These are phyloP conservation scores for Saposhnikovia divaricata DNA, from an alignment of 129 eudicot species.

Conservation along the genomic window DNA sequence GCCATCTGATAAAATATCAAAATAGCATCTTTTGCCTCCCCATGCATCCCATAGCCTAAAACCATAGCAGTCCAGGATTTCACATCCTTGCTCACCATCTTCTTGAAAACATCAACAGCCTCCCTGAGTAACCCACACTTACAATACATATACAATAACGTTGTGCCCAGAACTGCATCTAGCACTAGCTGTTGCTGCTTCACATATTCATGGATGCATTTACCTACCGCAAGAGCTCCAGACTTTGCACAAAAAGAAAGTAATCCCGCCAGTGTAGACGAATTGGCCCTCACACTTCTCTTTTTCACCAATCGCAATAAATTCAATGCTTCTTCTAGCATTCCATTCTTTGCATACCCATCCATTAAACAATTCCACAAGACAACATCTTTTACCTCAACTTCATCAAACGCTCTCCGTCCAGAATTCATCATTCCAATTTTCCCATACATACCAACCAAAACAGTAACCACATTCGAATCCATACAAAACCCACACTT, in stretches of 20 bases:
- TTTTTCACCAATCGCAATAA: slow-evolving; percentile 15
- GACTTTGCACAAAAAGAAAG: slow-evolving; percentile 27
- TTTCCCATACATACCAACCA: slow-evolving; percentile 30
- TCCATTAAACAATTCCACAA: slow-evolving; percentile 37
- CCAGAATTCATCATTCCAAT: slow-evolving; percentile 15
- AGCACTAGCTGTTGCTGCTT: slow-evolving; percentile 16
- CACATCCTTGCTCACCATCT: slow-evolving; percentile 33
- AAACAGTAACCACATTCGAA: slow-evolving; percentile 22
- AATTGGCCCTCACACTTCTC: slow-evolving; percentile 17
- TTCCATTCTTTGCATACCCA: slow-evolving; percentile 26
- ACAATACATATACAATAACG: slow-evolving; percentile 42
- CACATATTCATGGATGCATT: slow-evolving; percentile 19
- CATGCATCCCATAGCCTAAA: slow-evolving; percentile 45
- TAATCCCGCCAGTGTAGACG: slow-evolving; percentile 27
- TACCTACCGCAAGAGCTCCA: slow-evolving; percentile 22
- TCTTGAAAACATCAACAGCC: slow-evolving; percentile 35
- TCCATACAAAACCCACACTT: slow-evolving; percentile 20
- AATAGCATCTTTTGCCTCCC: slow-evolving; percentile 43
- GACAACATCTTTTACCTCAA: slow-evolving; percentile 26
- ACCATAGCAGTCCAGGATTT: slow-evolving; percentile 53
- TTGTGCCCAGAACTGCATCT: slow-evolving; percentile 30
- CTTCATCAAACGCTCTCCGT: slow-evolving; percentile 26
- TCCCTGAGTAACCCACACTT: slow-evolving; percentile 40
- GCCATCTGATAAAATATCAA: slow-evolving; percentile 38
- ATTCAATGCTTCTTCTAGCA: slow-evolving; percentile 20